Evolutionary conservation across 1,284 basidiomycete species (phyloP).

Genomic region (Heimioporus retisporus): DNA sequence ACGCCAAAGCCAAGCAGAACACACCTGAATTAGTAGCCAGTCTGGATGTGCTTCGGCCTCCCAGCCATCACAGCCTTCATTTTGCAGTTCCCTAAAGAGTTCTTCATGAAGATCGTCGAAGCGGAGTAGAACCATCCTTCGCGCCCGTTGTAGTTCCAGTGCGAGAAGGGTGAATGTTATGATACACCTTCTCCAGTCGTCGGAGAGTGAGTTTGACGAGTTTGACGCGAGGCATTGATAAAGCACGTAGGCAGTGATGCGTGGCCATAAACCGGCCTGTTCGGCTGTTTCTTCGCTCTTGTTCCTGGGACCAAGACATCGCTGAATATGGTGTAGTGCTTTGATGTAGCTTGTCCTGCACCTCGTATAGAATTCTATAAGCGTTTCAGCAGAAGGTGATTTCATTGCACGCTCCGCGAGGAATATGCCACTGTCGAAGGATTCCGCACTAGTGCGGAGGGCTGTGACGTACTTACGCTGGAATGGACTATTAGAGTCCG

Average conservation of each 20-base stretch:
- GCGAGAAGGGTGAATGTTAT: conserved; percentile 36
- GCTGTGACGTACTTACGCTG: not conserved
- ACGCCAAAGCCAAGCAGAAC: not conserved
- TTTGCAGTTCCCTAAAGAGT: conserved; percentile 45
- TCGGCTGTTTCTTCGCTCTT: conserved; percentile 24
- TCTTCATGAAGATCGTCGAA: conserved; percentile 33
- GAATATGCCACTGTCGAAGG: not conserved
- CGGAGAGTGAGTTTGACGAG: conserved; percentile 8
- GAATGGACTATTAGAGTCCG: not conserved
- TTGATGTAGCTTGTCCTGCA: not conserved
- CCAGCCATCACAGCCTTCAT: conserved; percentile 28
- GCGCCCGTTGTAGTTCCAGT: conserved; percentile 46
- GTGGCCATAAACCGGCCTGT: conserved; percentile 43
- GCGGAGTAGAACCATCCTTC: conserved; percentile 22
- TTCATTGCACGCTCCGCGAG: not conserved
- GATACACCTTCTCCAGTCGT: conserved; percentile 43
- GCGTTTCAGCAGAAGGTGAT: not conserved
- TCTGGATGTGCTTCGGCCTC: conserved; percentile 39
- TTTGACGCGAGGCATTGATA: conserved; percentile 36
- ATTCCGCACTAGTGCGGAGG: not conserved
- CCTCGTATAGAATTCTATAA: not conserved
- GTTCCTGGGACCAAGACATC: not conserved
- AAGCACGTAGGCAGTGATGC: conserved; percentile 35
- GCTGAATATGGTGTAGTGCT: not conserved
- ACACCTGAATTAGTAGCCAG: conserved; percentile 59